Conservation (phyloP, 306 rosid species). For the Cicer cuneatum region DNA sequence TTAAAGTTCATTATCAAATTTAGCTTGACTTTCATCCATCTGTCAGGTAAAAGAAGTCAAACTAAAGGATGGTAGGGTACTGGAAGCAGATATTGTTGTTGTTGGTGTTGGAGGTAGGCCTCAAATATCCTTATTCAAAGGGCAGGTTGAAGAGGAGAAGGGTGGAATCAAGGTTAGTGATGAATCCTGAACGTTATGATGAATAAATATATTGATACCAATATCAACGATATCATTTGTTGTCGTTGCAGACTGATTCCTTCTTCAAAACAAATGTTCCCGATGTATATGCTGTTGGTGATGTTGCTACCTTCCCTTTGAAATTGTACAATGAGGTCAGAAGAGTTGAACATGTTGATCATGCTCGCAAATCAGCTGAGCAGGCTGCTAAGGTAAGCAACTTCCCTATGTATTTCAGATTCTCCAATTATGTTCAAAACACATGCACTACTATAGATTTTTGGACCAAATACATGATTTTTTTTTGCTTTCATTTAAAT, state of each 20-base stretch:
- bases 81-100: slow-evolving; percentile 91
- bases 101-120: slow-evolving; percentile 98
- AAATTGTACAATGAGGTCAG: slow-evolving; percentile 82
- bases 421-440: slow-evolving; percentile 22
- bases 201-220: slow-evolving; percentile 28
- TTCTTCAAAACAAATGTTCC: slow-evolving; percentile 83
- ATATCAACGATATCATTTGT: slow-evolving; percentile 29
- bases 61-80: slow-evolving; percentile 89
- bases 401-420: slow-evolving; percentile 25
- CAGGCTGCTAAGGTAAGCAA: slow-evolving; percentile 85
- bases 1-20: slow-evolving; percentile 29
- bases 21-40: slow-evolving; percentile 22
- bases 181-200: slow-evolving; percentile 2
- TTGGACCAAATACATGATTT: too few species aligned
- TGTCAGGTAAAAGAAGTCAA: slow-evolving; percentile 89
- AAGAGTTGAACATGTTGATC: slow-evolving; percentile 97
- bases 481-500: too few species aligned
- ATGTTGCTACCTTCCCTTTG: slow-evolving; percentile 93
- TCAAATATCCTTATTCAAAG: slow-evolving; percentile 75
- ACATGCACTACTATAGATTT: background rate
- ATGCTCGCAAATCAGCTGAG: slow-evolving; percentile 99
- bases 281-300: slow-evolving; percentile 96
- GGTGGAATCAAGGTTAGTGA: slow-evolving; percentile 92
- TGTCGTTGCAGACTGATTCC: slow-evolving; percentile 75
- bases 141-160: slow-evolving; percentile 93